These are phyloP conservation scores for Wickerhamomyces chaumierensis DNA, from an alignment of 805 yeast genomes.

Conservation along the genomic window DNA sequence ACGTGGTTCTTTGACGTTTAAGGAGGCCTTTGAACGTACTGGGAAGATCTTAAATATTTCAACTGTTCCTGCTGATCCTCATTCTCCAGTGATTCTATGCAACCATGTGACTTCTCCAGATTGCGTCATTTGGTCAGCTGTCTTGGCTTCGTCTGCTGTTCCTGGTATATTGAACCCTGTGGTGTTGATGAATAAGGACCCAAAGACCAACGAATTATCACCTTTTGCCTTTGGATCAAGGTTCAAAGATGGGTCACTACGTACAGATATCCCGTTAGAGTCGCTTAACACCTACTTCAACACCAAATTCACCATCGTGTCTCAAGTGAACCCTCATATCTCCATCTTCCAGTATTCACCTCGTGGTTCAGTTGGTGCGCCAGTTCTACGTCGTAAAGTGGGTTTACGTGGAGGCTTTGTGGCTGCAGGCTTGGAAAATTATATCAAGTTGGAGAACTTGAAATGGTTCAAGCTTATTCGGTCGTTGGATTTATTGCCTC, in stretches of 20 bases:
- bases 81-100: conserved; percentile 70
- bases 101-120: conserved; percentile 70
- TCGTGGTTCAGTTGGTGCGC: conserved; percentile 71
- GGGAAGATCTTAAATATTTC: conserved; percentile 64
- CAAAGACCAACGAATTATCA: conserved; percentile 25
- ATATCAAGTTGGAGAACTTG: conserved; percentile 60
- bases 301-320: conserved; percentile 64
- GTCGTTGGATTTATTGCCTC: conserved; percentile 56
- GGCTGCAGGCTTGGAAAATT: conserved; percentile 59
- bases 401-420: conserved; percentile 71
- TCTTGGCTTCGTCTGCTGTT: conserved; percentile 71
- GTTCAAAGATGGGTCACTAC: conserved; percentile 70
- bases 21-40: conserved; percentile 56
- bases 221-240: conserved; percentile 64
- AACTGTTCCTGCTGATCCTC: conserved; percentile 74
- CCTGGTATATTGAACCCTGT: conserved; percentile 78
- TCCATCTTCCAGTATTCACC: conserved; percentile 68
- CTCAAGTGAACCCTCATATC: conserved; percentile 79
- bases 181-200: conserved; percentile 59
- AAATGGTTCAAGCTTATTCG: conserved; percentile 66
- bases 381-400: conserved; percentile 50
- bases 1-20: conserved; percentile 58
- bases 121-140: conserved; percentile 72
- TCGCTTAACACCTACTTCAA: conserved; percentile 66
- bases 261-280: conserved; percentile 72